A percentile compares a stretch with the other conserved stretches of the same genome.
Conservation (phyloP, 768 basidiomycete species). For the Tylopilus subfusipes region DNA sequence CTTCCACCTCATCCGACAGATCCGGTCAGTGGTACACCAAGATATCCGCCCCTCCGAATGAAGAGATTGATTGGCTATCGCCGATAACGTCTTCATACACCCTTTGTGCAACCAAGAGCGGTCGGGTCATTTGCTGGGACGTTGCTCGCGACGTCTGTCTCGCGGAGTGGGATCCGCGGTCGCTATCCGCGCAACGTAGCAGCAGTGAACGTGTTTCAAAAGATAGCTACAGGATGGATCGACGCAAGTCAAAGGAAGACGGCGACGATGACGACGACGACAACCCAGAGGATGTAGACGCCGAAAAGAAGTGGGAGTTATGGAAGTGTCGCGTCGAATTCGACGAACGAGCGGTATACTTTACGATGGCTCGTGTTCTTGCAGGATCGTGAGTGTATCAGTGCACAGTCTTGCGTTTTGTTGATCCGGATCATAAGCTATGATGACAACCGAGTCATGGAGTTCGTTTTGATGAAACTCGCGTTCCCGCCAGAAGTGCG, state of each 20-base stretch:
- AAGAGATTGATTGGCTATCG: conserved; percentile 74
- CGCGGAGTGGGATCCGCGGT: conserved; percentile 62
- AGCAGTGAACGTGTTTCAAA: conserved; percentile 5
- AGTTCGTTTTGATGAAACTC: conserved; percentile 68
- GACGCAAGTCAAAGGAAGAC: conserved; percentile 7
- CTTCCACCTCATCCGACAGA: conserved; percentile 26
- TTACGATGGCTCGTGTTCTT: conserved; percentile 69
- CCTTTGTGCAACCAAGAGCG: conserved; percentile 73
- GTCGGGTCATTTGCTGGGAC: conserved; percentile 77
- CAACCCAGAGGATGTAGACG: not conserved
- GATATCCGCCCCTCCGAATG: conserved; percentile 60
- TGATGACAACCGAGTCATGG: conserved; percentile 62
- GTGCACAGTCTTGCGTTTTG: not conserved
- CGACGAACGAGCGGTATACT: conserved; percentile 65
- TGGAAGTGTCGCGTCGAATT: conserved; percentile 81
- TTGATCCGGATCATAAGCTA: conserved; percentile 35
- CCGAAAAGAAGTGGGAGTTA: conserved; percentile 55
- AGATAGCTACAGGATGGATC: conserved; percentile 6
- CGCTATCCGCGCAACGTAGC: conserved; percentile 12
- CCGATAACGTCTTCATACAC: conserved; percentile 74
- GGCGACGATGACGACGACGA: conserved; percentile 13
- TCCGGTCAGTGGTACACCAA: conserved; percentile 58
- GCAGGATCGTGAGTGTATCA: conserved; percentile 41
- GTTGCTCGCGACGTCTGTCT: conserved; percentile 57
- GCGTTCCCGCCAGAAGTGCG: conserved; percentile 51